Conservation (phyloP, 257 asterid species). For the Jaltomata sinuosa region DNA sequence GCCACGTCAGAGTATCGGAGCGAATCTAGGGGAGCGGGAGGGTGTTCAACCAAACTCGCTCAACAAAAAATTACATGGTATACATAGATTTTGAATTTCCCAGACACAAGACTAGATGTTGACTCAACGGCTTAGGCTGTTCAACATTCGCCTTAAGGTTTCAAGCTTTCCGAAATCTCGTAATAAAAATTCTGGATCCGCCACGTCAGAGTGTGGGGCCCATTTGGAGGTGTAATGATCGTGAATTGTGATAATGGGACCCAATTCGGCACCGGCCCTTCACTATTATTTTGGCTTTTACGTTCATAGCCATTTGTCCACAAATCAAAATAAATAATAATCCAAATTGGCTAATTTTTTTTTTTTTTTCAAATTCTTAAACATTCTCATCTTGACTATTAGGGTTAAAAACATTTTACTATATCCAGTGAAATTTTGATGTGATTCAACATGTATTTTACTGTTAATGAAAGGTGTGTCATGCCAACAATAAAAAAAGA, state of each 20-base stretch:
- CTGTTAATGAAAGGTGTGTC: neutral
- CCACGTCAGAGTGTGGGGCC: constrained; percentile 2
- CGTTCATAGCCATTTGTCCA: neutral
- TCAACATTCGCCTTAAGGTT: too few species aligned
- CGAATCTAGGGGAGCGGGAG: too few species aligned
- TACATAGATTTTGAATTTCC: too few species aligned
- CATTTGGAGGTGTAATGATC: neutral
- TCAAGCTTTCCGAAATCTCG: too few species aligned
- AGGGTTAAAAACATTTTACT: neutral
- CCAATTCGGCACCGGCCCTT: constrained; percentile 4
- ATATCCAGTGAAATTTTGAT: neutral
- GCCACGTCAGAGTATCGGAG: neutral
- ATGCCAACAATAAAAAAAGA: neutral
- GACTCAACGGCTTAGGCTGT: too few species aligned
- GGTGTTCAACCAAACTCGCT: too few species aligned
- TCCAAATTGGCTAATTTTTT: neutral
- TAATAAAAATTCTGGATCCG: too few species aligned
- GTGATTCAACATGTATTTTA: neutral
- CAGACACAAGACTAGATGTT: too few species aligned
- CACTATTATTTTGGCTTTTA: constrained; percentile 4
- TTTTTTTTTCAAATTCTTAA: neutral
- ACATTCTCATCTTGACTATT: constrained; percentile 4
- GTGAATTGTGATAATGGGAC: neutral
- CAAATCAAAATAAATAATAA: neutral
- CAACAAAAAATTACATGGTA: too few species aligned